These are phyloP conservation scores for Clitocybe nebularis DNA, from an alignment of 1,284 basidiomycete species.

Conservation along the genomic window DNA sequence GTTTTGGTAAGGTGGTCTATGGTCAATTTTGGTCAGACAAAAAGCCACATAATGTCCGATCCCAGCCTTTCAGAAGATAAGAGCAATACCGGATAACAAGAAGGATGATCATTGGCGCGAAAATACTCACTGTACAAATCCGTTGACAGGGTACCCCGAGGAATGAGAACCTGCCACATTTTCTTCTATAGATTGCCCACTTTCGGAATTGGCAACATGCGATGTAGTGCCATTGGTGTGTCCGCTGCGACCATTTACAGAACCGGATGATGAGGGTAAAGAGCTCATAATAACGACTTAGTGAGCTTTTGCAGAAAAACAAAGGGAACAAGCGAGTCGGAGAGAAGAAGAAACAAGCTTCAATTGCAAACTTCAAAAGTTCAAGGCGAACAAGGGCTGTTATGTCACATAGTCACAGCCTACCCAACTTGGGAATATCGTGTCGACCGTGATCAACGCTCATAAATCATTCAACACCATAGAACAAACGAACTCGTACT, in stretches of 20 bases:
- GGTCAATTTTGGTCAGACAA: conserved; percentile 7
- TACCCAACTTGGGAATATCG: no score
- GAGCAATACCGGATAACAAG: conserved; percentile 1
- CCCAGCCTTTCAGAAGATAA: conserved; percentile 1
- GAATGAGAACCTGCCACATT: conserved; percentile 19
- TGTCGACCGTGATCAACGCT: conserved; percentile 12
- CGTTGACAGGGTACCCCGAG: conserved; percentile 34
- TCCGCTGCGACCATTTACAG: conserved; percentile 30
- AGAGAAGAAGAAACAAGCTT: conserved; percentile 9
- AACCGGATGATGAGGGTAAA: conserved; percentile 32
- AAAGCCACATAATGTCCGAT: conserved; percentile 13
- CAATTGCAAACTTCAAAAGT: conserved; percentile 2
- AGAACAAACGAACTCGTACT: conserved; percentile 11
- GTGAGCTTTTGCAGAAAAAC: conserved; percentile 5
- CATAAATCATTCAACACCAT: not conserved
- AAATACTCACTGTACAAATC: conserved; percentile 43
- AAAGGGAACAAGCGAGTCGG: conserved; percentile 8
- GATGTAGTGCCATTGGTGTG: conserved; percentile 31
- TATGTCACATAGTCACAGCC: conserved; percentile 6
- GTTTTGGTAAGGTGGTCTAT: conserved; percentile 44
- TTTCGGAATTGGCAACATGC: conserved; percentile 24
- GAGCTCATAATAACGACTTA: conserved; percentile 26
- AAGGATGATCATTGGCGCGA: conserved; percentile 4
- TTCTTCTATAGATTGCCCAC: conserved; percentile 21
- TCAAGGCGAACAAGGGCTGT: conserved; percentile 10